These are phyloP conservation scores for Colletotrichum sp. DNA, from an alignment of 2,329 filamentous ascomycete genomes.

Conservation along the genomic window DNA sequence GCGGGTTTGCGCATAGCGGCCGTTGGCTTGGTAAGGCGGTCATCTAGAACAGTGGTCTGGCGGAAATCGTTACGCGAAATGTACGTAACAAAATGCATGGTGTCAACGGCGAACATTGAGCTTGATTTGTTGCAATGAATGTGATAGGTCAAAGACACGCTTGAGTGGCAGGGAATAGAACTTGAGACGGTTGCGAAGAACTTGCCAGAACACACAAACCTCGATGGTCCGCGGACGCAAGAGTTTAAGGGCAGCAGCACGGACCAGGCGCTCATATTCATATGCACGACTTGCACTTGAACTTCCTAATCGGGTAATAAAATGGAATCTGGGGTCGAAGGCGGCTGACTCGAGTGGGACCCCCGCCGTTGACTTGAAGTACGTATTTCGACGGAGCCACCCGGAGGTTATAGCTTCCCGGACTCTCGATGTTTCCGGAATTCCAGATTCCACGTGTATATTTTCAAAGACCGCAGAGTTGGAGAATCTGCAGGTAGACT, in stretches of 20 bases:
- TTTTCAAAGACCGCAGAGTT: background rate
- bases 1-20: background rate
- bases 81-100: background rate
- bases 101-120: background rate
- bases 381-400: background rate
- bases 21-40: background rate
- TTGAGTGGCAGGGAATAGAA: background rate
- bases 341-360: background rate
- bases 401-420: background rate
- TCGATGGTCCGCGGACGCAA: background rate
- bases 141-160: background rate
- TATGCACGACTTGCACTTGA: background rate
- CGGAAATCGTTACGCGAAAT: background rate
- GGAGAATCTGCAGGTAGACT: background rate
- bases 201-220: background rate
- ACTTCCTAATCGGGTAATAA: background rate
- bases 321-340: background rate
- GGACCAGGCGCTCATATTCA: background rate
- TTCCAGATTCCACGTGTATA: background rate
- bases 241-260: background rate
- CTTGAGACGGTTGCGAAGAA: background rate
- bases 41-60: background rate
- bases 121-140: background rate
- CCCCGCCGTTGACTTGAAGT: background rate
- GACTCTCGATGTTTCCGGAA: background rate